Base-by-base conservation (phyloP, 2,329 filamentous ascomycete genomes). In the Penicillium rolfsii region DNA sequence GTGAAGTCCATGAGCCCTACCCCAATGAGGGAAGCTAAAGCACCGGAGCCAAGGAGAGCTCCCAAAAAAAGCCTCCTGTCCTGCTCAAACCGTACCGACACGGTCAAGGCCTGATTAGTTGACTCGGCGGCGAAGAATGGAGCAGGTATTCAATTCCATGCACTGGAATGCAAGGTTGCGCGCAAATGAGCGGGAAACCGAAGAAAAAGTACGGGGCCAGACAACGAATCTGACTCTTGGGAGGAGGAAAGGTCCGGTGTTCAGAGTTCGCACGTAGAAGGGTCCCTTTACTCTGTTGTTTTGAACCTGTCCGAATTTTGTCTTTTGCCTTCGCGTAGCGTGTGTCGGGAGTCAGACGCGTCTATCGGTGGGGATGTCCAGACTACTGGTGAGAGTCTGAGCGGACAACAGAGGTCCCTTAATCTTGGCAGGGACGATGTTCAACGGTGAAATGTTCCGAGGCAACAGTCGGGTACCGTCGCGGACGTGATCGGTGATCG, bases 1-100 rank as follows among this genome's bases (percentile, higher is more conserved):
- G 80, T 81, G 74, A 83, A 82, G 71, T 83, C 81, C 81, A 83
- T 83, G 73, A 19, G 73, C 74, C 73, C 71, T 72, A 72, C 73
- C 74, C 69, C 72, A 69, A 69, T 72, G 61, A 69, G 38, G 38
- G 63, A 60, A 69, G 72, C 67, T 62, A 65, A 70, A 64, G 60
- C 61, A 71, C 69, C 69, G 69, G 58, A 58, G 72, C 67, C 70
- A 74, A 71, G 72, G 69, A 73, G 68, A 64, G 65, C 62, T 67
- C 66, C 61, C 61, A 58, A 52, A 59, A 48, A 35, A 63, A 60
- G 63, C 43, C 56, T 67, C 63, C 64, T 63, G 64, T 60, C 52
- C 57, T 64, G 58, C 36, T 43, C 53, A 38, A 43, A 56, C 52
- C 54, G 43, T 62, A 22, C 28, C 48, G 56, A 43, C 59, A 57